Conservation (phyloP, 495 filamentous ascomycete genomes). For the Hyaloscypha bicolor region DNA sequence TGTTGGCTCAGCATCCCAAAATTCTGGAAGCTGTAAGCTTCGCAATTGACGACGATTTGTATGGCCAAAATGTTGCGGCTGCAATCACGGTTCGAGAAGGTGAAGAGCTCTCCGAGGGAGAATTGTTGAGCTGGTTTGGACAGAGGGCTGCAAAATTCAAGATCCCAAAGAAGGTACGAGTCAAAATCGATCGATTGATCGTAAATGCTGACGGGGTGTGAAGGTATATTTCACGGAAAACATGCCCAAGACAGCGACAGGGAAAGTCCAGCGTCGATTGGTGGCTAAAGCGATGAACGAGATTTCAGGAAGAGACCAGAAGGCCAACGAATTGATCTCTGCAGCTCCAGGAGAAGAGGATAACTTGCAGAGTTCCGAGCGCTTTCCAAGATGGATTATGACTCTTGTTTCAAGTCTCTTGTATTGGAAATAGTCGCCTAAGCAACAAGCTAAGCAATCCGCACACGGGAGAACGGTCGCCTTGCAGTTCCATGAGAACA, state of each 20-base stretch:
- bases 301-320: no score
- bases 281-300: constrained; percentile 68
- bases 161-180: constrained; percentile 70
- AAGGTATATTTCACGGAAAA: constrained; percentile 64
- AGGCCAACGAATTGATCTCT: no score
- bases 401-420: no score
- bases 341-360: no score
- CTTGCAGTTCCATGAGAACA: no score
- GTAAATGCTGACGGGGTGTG: not conserved
- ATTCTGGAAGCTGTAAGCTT: constrained; percentile 79
- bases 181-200: not conserved
- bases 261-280: constrained; percentile 78
- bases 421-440: no score
- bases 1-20: constrained; percentile 61
- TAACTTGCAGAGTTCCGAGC: no score
- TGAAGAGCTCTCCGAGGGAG: constrained; percentile 49
- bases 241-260: constrained; percentile 85
- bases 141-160: constrained; percentile 75
- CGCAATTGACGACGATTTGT: constrained; percentile 70
- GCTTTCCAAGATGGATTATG: no score
- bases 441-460: no score
- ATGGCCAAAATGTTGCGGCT: constrained; percentile 77
- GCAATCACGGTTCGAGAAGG: constrained; percentile 73
- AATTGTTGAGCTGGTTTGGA: constrained; percentile 64
- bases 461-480: no score